These are phyloP conservation scores for Penicillium sp. DNA, from an alignment of 2,329 filamentous ascomycete genomes.

Conservation along the genomic window DNA sequence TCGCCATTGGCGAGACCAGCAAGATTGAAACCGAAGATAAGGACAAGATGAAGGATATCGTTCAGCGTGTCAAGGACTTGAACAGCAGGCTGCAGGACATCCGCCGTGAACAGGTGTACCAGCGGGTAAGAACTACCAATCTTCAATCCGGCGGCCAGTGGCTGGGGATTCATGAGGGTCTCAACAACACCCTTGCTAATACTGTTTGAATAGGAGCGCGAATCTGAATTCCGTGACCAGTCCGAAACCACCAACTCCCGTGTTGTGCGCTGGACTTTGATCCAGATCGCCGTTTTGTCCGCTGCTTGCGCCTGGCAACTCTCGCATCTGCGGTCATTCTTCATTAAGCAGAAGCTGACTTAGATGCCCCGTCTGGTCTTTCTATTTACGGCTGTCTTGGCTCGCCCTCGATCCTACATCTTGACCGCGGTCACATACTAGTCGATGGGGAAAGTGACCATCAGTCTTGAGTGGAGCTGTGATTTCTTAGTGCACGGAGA, in stretches of 20 bases:
- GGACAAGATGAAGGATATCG: slow-evolving; percentile 86
- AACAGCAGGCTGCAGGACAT: slow-evolving; percentile 87
- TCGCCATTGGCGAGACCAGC: slow-evolving; percentile 92
- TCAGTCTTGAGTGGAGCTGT: slow-evolving; percentile 8
- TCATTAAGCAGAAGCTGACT: slow-evolving; percentile 99
- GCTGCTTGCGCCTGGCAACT: slow-evolving; percentile 96
- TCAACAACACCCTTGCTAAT: neutral
- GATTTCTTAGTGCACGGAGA: neutral
- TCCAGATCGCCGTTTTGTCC: slow-evolving; percentile 82
- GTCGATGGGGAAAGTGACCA: slow-evolving; percentile 17
- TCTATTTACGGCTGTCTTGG: slow-evolving; percentile 11
- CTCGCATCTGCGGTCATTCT: slow-evolving; percentile 92
- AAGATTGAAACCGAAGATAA: slow-evolving; percentile 94
- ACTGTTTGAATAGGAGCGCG: slow-evolving; percentile 70
- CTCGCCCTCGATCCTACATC: no score
- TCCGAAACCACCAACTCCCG: slow-evolving; percentile 90
- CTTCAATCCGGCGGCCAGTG: no score
- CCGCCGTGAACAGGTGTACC: slow-evolving; percentile 91
- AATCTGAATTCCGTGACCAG: slow-evolving; percentile 97
- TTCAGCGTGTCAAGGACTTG: slow-evolving; percentile 83
- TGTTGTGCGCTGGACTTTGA: slow-evolving; percentile 89
- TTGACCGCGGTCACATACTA: slow-evolving; percentile 2
- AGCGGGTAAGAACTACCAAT: slow-evolving; percentile 64
- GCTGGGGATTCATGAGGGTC: neutral
- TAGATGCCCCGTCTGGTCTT: slow-evolving; percentile 47